Evolutionary conservation across 1,139 yeast species (phyloP).

Genomic region (Taphrina deformans): DNA sequence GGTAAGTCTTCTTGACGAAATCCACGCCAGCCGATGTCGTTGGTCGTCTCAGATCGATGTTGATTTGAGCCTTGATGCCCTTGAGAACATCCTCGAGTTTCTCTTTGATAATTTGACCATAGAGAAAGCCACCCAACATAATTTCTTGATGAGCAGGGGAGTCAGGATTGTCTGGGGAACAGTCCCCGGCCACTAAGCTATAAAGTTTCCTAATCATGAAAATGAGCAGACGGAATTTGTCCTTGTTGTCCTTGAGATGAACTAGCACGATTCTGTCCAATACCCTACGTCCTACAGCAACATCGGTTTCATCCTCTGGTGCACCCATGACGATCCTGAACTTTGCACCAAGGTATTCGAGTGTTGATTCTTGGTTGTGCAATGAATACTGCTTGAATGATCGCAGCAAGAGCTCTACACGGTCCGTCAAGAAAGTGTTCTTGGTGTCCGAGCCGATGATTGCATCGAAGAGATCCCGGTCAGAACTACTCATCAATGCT

Average conservation of each 20-base stretch:
- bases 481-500: conserved; percentile 86
- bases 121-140: conserved; percentile 89
- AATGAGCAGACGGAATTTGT: conserved; percentile 80
- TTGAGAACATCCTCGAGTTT: conserved; percentile 90
- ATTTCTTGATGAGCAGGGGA: conserved; percentile 99
- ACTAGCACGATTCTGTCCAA: conserved; percentile 82
- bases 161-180: conserved; percentile 97
- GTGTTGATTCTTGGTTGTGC: conserved; percentile 78
- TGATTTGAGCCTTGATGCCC: conserved; percentile 69
- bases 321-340: conserved; percentile 92
- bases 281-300: conserved; percentile 86
- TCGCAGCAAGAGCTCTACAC: conserved; percentile 87
- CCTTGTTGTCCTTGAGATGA: conserved; percentile 69
- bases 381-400: conserved; percentile 79
- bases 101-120: conserved; percentile 95
- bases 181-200: conserved; percentile 93
- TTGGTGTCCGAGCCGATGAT: conserved; percentile 83
- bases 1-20: conserved; percentile 78
- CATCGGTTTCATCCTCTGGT: conserved; percentile 80
- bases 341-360: conserved; percentile 92
- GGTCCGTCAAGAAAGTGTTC: conserved; percentile 95
- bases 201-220: conserved; percentile 96
- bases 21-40: conserved; percentile 66
- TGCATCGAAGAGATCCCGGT: conserved; percentile 92
- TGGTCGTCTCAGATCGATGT: conserved; percentile 70